Percentiles rank a stretch among this genome's conserved stretches.
Conservation (phyloP, 371 early-diverging fungal genomes). For the Mucor circinelloides region DNA sequence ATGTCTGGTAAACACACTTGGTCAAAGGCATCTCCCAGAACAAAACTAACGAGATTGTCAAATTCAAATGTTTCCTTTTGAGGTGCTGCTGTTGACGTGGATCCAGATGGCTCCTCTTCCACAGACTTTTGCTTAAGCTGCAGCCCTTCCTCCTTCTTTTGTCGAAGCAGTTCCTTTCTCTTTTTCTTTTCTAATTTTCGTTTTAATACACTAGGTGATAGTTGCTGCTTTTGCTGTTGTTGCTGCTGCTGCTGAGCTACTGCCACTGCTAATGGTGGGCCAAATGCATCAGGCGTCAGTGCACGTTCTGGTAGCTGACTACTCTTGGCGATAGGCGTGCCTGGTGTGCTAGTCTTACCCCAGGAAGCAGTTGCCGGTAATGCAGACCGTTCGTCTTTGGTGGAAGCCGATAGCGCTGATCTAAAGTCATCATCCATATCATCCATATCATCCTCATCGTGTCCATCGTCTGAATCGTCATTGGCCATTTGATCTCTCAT, state of each 20-base stretch:
- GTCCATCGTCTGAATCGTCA: conserved; percentile 25
- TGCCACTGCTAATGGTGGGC: conserved; percentile 52
- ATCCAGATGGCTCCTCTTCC: not conserved
- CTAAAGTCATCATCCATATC: conserved; percentile 5
- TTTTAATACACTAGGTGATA: conserved; percentile 31
- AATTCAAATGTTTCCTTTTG: conserved; percentile 2
- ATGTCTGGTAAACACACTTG: conserved; percentile 12
- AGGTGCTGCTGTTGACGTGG: not conserved
- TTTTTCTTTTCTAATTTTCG: conserved; percentile 50
- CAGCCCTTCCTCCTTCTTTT: conserved; percentile 27
- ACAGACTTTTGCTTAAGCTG: not conserved
- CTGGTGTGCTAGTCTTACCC: conserved; percentile 57
- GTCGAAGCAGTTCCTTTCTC: conserved; percentile 37
- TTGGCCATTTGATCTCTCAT: conserved; percentile 57
- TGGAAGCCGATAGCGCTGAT: not conserved
- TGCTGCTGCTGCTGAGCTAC: conserved; percentile 59
- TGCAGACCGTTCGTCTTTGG: conserved; percentile 52
- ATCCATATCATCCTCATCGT: conserved; percentile 9
- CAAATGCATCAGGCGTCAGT: conserved; percentile 50
- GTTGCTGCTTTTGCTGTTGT: conserved; percentile 34
- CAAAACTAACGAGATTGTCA: conserved; percentile 40
- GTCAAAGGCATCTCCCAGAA: conserved; percentile 42
- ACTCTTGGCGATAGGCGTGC: conserved; percentile 48
- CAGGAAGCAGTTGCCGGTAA: conserved; percentile 69
- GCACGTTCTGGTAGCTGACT: conserved; percentile 41